Base-by-base conservation (phyloP, 2,329 filamentous ascomycete species). In the Aspergillus texensis region DNA sequence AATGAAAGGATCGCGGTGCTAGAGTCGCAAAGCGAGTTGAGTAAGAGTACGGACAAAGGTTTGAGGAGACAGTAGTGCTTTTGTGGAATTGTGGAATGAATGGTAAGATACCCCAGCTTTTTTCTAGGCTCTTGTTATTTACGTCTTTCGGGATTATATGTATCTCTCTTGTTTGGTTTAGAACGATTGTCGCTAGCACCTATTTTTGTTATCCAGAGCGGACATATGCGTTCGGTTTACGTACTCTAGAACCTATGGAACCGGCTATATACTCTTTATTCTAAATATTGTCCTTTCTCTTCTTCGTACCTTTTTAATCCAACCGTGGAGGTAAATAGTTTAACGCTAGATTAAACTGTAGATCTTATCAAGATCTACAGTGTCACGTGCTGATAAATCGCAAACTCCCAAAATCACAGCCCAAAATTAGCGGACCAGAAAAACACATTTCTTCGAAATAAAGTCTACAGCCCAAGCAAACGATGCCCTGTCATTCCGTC, bases 1-100 rank as follows among this genome's bases (percentile, higher is more conserved):
- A 84, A 89, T 80, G 80, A 91, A 73, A 80, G 89, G 69, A 81
- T 96, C 83, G 77, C 75, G 6, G 79, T 78, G 14, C 73, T 90
- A 41, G 84, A 88, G 71, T 81, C 82, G 16, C 84, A 88, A 72
- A 75, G 80, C 48, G 84, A 87, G 71, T 81, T 85, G 61, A 83
- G 85, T 71, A 82, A 79, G 64, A 79, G 76, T 32, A 73, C 83
- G 16, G 79, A 83, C 59, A 72, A 73, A 61, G 75, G 77, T 60
- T 67, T 80, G 70, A 79, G 75, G 55, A 71, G 67, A 67, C 72
- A 34, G 61, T 70, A 46, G 66, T 69, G 26, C 9, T 39, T 55
- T 21, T 32, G 26, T 50, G 24, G 46, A 28, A 50, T 50, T 24
- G 43, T 32, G 28, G 12, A n/a, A 21, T 4, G 16, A 19, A n/a